Evolutionary conservation across 1,139 yeast genomes (phyloP).

Genomic region (Kodamaea derodonti): DNA sequence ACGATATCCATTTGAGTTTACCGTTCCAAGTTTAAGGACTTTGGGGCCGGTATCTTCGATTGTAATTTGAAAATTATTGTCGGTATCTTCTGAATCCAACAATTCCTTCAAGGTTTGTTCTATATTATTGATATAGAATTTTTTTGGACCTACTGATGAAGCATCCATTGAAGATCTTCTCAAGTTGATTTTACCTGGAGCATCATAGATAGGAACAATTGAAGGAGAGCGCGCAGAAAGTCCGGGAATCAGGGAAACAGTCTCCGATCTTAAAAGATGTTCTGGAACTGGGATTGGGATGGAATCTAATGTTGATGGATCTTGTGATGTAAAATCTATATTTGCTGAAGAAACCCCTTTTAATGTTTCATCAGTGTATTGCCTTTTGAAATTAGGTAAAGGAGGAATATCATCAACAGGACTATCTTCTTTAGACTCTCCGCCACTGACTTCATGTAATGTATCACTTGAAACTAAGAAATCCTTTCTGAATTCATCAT

Average conservation of each 20-base stretch:
- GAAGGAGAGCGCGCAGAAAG: no score
- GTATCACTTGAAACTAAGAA: conserved; percentile 3
- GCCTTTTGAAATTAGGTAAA: not conserved
- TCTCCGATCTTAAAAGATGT: no score
- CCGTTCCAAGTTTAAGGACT: conserved; percentile 77
- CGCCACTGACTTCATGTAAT: conserved; percentile 3
- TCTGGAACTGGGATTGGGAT: not conserved
- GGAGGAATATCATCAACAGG: conserved; percentile 1
- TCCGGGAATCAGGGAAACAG: no score
- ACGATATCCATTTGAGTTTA: conserved; percentile 75
- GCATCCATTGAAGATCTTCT: conserved; percentile 73
- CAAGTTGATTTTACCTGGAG: not conserved
- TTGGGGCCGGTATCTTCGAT: conserved; percentile 95
- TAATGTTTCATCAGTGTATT: not conserved
- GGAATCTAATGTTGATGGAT: not conserved
- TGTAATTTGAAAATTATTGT: conserved; percentile 80
- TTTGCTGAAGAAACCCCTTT: not conserved
- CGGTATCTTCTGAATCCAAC: conserved; percentile 80
- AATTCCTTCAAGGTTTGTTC: conserved; percentile 69
- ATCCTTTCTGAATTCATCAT: conserved; percentile 9
- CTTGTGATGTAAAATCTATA: not conserved
- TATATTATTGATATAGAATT: conserved; percentile 72
- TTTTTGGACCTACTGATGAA: conserved; percentile 37
- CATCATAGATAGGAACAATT: conserved; percentile 31
- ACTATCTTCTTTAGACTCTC: not conserved